Evolutionary conservation across 2,329 filamentous ascomycete genomes (phyloP).

Genomic region (Aspergillus sclerotialis): DNA sequence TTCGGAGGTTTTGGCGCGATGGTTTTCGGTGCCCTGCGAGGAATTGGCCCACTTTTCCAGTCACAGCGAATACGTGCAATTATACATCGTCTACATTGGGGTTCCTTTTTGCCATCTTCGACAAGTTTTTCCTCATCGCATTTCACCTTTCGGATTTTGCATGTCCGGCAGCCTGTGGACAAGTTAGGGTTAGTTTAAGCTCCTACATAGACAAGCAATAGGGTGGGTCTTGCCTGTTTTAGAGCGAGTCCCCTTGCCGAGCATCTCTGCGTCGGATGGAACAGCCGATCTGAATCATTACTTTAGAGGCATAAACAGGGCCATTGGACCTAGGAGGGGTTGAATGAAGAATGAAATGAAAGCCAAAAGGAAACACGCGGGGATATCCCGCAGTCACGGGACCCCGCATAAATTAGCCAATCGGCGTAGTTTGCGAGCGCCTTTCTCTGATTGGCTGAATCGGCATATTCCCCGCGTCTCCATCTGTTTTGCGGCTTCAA

Average conservation of each 20-base stretch:
- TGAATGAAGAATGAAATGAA: not conserved
- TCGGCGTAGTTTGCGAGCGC: slow-evolving; percentile 6
- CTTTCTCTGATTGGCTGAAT: slow-evolving; percentile 18
- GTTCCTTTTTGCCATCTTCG: slow-evolving; percentile 12
- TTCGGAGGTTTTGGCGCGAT: slow-evolving; percentile 3
- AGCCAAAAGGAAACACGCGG: not conserved
- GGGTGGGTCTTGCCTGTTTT: slow-evolving; percentile 17
- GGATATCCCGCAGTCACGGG: not conserved
- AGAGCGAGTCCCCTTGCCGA: slow-evolving; percentile 16
- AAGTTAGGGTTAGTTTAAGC: too few relatives aligned
- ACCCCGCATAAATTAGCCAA: not conserved
- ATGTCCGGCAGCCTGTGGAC: slow-evolving; percentile 23
- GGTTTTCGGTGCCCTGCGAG: slow-evolving; percentile 5
- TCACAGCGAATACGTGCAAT: slow-evolving; percentile 17
- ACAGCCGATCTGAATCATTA: too few relatives aligned
- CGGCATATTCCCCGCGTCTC: slow-evolving; percentile 7
- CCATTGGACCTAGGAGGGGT: not conserved
- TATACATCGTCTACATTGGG: slow-evolving; percentile 17
- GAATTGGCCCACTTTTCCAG: slow-evolving; percentile 19
- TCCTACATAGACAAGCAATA: too few relatives aligned
- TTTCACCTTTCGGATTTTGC: slow-evolving; percentile 23
- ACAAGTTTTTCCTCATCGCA: slow-evolving; percentile 21
- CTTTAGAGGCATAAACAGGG: not conserved
- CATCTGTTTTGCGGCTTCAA: slow-evolving; percentile 1
- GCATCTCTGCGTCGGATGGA: slow-evolving; percentile 9